Conservation (phyloP, 108 stramenopile species). For the Pseudonitzschia delicatissima region DNA sequence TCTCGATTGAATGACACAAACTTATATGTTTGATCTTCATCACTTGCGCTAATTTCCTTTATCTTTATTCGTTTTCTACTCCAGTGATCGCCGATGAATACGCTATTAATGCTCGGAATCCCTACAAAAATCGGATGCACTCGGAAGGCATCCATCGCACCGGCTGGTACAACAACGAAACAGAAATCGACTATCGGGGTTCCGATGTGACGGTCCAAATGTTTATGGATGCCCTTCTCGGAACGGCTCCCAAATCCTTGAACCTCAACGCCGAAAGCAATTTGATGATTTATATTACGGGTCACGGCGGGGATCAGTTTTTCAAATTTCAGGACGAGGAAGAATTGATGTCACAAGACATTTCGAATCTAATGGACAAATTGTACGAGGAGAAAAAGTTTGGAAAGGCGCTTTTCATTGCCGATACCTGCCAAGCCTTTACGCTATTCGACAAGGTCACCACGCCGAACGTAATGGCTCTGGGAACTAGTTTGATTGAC, state of each 20-base stretch:
- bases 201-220: constrained; percentile 94
- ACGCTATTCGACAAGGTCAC: constrained; percentile 67
- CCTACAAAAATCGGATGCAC: constrained; percentile 63
- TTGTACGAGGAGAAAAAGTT: constrained; percentile 65
- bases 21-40: neutral
- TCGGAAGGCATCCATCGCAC: constrained; percentile 28
- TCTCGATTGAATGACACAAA: too few relatives aligned
- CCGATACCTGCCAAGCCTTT: constrained; percentile 96
- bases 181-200: constrained; percentile 89
- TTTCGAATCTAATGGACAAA: constrained; percentile 60
- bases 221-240: constrained; percentile 75
- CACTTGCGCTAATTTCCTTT: neutral
- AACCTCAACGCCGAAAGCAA: constrained; percentile 43
- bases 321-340: constrained; percentile 41
- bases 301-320: constrained; percentile 93
- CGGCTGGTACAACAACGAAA: constrained; percentile 55
- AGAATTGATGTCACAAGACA: constrained; percentile 83
- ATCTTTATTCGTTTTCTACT: neutral
- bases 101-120: constrained; percentile 71
- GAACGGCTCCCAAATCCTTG: constrained; percentile 34
- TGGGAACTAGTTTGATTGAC: constrained; percentile 64
- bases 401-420: constrained; percentile 65
- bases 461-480: constrained; percentile 65
- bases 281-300: constrained; percentile 88
- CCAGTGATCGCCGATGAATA: constrained; percentile 85